Conservation (phyloP, 2,329 filamentous ascomycete genomes). For the Penicillium palitans region DNA sequence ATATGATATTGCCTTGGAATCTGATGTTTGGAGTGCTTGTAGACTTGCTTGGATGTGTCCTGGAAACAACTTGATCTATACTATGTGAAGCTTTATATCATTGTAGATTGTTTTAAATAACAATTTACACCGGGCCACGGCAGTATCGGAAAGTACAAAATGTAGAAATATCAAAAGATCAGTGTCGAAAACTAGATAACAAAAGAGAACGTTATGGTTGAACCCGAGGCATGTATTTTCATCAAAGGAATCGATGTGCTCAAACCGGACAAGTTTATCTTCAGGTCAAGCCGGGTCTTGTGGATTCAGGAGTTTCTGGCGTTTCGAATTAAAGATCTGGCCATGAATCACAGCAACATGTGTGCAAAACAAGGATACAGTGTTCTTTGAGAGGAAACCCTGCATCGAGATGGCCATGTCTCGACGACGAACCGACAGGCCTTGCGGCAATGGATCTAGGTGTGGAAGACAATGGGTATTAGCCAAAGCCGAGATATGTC, state of each 20-base stretch:
- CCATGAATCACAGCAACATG: not conserved
- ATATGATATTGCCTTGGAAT: conserved; percentile 31
- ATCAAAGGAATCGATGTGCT: not conserved
- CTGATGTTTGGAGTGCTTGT: conserved; percentile 9
- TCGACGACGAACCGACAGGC: too few relatives aligned
- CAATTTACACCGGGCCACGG: too few relatives aligned
- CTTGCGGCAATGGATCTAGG: too few relatives aligned
- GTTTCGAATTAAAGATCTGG: not conserved
- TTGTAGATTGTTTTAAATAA: not conserved
- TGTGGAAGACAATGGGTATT: too few relatives aligned
- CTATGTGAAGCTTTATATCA: not conserved
- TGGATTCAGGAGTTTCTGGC: not conserved
- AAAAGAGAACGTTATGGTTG: not conserved
- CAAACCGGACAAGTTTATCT: not conserved
- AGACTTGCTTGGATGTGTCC: not conserved
- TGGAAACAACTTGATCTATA: not conserved
- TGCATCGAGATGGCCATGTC: not conserved
- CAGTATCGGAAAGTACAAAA: not conserved
- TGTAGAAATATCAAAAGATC: not conserved
- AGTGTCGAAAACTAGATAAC: not conserved
- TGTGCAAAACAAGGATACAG: not conserved
- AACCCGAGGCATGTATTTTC: not conserved
- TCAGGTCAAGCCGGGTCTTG: not conserved
- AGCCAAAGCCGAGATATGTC: too few relatives aligned
- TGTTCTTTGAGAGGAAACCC: not conserved